Evolutionary conservation across 768 basidiomycete species (phyloP).

Genomic region (Tremella fuciformis): DNA sequence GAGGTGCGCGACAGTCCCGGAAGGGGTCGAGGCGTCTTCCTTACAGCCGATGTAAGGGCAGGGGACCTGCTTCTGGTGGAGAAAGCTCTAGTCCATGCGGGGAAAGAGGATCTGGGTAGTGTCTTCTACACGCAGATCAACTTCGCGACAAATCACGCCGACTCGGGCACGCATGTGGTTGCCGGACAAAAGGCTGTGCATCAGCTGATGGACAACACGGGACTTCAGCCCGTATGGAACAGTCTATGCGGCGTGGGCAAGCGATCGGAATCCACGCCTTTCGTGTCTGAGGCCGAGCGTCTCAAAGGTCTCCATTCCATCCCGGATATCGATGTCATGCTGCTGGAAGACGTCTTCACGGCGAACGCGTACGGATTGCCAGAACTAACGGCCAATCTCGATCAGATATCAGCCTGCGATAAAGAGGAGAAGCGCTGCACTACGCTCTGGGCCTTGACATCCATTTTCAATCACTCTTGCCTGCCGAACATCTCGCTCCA

Average conservation of each 20-base stretch:
- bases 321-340: not conserved
- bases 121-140: not conserved
- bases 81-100: slow-evolving; percentile 7
- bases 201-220: slow-evolving; percentile 6
- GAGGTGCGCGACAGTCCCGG: not conserved
- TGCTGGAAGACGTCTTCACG: not conserved
- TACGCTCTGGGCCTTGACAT: not conserved
- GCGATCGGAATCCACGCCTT: not conserved
- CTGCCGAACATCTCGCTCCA: not conserved
- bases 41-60: slow-evolving; percentile 9
- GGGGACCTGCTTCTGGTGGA: slow-evolving; percentile 8
- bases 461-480: slow-evolving; percentile 16
- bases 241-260: too few species aligned
- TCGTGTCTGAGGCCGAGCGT: not conserved
- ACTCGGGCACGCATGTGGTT: not conserved
- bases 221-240: not conserved
- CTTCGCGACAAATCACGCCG: not conserved
- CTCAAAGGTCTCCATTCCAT: not conserved
- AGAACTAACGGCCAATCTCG: not conserved
- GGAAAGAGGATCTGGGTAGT: not conserved
- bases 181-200: slow-evolving; percentile 6
- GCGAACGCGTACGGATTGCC: slow-evolving; percentile 6
- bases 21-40: slow-evolving; percentile 4
- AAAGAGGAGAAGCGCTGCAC: not conserved
- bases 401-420: too few species aligned